Base-by-base conservation (phyloP, 768 basidiomycete species). In the Strobilomyces confusus region DNA sequence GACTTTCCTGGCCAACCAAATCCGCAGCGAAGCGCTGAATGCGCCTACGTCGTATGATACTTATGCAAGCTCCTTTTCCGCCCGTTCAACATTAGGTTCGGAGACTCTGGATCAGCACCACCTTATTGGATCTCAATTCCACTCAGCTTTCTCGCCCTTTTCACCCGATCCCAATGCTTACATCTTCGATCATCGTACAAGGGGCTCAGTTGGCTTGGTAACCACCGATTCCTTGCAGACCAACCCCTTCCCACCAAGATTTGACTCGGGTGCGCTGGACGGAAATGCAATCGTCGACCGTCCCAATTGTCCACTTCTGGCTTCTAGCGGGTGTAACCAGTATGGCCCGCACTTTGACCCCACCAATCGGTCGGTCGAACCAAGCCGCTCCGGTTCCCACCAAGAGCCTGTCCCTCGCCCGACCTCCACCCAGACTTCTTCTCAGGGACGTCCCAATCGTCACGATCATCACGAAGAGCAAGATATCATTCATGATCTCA, bases 131-230 rank as follows among this genome's bases (percentile, higher is more conserved):
- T 54, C 64, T 23, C 63, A 60, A 38, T 48, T 54, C 25, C 56
- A 54, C 25, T 61, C 60, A 9, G 61, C 68, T 53, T 90, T 90
- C 67, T 86, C 87, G 8, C 88, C 88, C 4, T 91, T 91, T 71
- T 90, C 89, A 1, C 88, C 88, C 9, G 88, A 90, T 60, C 82
- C 85, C 9, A 84, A 80, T 58, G 63, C 75, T 20, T 72, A 72
- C 61, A 64, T 5, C 73, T 76, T 54, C 67, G 66, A 41, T 56
- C 67, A 56, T 52, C 60, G 58, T 66, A 65, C 68, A 40, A 75
- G 72, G 55, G 75, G 72, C 49, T 71, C 69, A 29, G 68, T 58
- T 37, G 65, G 66, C 34, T 67, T 67, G 44, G 63, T 71, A 36
- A 71, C 69, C 48, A 56, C 69, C n/a, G 80, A 80, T 46, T 46